A percentile compares a stretch with the other conserved stretches of the same genome.
Conservation (phyloP, 2,329 filamentous ascomycete genomes). For the Corinectria fuckeliana region DNA sequence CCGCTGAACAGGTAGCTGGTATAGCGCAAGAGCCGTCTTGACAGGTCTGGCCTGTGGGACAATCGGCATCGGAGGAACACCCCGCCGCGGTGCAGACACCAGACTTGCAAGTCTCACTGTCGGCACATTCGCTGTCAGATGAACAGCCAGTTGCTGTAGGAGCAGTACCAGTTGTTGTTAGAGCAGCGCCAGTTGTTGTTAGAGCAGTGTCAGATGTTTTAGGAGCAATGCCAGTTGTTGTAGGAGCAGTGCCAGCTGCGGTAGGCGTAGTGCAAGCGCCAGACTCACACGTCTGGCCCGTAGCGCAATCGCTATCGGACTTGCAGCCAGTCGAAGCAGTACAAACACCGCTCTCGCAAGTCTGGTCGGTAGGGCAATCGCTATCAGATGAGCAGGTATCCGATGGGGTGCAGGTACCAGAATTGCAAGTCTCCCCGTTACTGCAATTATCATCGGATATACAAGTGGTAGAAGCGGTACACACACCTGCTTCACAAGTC, state of each 20-base stretch:
- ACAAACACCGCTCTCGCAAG: not conserved
- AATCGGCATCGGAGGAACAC: not conserved
- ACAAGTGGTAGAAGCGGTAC: not conserved
- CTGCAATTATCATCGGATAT: not conserved
- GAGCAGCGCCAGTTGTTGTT: too few species aligned
- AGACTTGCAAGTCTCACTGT: not conserved
- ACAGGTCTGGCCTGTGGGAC: not conserved
- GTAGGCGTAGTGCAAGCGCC: not conserved
- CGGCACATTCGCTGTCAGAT: not conserved
- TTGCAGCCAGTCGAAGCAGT: not conserved
- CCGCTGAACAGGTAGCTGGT: not conserved
- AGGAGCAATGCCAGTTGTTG: too few species aligned
- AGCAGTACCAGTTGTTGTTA: not conserved
- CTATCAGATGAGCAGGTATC: not conserved
- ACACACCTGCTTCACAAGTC: not conserved
- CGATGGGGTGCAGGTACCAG: not conserved
- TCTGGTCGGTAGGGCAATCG: not conserved
- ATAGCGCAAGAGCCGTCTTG: not conserved
- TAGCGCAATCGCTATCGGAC: not conserved
- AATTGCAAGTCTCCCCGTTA: not conserved
- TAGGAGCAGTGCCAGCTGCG: not conserved
- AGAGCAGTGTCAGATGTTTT: too few species aligned
- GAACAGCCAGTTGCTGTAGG: not conserved
- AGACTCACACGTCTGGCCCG: not conserved
- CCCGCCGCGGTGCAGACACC: not conserved